Evolutionary conservation across 768 basidiomycete species (phyloP).

Genomic region (Phaeotremella skinneri): DNA sequence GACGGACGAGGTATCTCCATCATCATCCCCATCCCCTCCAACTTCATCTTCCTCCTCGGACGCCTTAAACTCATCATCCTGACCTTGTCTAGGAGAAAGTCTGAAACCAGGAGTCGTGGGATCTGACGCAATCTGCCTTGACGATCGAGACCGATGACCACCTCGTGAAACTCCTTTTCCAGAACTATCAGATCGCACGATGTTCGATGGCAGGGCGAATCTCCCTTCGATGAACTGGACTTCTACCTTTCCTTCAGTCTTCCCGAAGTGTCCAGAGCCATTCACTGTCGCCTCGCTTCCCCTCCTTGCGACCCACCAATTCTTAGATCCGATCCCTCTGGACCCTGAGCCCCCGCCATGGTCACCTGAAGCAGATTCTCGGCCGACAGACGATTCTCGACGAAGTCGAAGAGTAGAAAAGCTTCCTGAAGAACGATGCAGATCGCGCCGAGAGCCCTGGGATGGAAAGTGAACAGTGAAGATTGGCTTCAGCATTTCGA

Average conservation of each 20-base stretch:
- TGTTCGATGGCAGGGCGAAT: constrained; percentile 21
- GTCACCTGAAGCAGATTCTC: constrained; percentile 2
- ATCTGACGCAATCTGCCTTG: neutral
- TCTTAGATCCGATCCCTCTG: constrained; percentile 3
- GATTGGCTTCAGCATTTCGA: constrained; percentile 25
- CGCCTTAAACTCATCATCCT: neutral
- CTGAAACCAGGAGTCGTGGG: too few species aligned
- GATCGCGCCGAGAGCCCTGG: neutral
- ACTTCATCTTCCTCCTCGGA: neutral
- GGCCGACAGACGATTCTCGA: constrained; percentile 18
- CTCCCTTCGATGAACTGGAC: constrained; percentile 27
- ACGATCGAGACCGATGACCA: neutral
- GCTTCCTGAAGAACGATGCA: constrained; percentile 6
- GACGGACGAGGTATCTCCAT: constrained; percentile 10
- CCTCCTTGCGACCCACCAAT: constrained; percentile 21
- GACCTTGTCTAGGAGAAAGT: too few species aligned
- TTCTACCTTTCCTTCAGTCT: constrained; percentile 3
- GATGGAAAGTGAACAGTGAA: constrained; percentile 25
- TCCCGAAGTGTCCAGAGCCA: neutral
- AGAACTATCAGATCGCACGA: neutral
- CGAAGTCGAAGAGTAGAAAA: constrained; percentile 22
- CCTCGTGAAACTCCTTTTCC: neutral
- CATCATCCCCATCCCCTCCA: constrained; percentile 1
- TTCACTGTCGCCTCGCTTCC: constrained; percentile 30
- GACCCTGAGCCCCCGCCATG: constrained; percentile 14